These are phyloP conservation scores for Colletotrichum sansevieriae DNA, from an alignment of 2,329 filamentous ascomycete species.

Conservation along the genomic window DNA sequence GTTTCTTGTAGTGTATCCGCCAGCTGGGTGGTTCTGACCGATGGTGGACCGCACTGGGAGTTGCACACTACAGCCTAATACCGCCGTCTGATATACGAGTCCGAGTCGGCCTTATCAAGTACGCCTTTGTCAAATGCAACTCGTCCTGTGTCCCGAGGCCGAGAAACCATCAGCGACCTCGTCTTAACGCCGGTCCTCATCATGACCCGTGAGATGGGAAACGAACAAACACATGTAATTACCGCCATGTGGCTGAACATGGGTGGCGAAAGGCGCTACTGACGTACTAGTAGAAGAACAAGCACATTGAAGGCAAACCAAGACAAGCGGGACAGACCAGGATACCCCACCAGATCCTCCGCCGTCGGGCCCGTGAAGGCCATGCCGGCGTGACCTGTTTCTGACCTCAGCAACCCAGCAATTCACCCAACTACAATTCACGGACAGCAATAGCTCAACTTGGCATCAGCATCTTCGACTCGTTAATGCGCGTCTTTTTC, in stretches of 20 bases:
- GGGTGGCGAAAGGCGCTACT: too few species aligned
- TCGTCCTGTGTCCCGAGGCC: slow-evolving; percentile 5
- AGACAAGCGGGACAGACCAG: background rate
- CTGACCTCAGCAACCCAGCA: slow-evolving; percentile 21
- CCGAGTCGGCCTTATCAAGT: background rate
- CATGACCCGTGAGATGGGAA: background rate
- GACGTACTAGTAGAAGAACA: too few species aligned
- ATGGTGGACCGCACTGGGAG: background rate
- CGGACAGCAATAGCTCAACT: slow-evolving; percentile 6
- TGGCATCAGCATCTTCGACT: slow-evolving; percentile 3
- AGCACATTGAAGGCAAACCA: background rate
- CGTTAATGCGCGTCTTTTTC: too few species aligned
- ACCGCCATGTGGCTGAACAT: too few species aligned
- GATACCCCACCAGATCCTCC: slow-evolving; percentile 33
- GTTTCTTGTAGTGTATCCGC: background rate
- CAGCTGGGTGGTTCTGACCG: background rate
- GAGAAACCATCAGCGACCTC: background rate
- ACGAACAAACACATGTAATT: background rate
- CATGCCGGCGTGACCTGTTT: slow-evolving; percentile 17
- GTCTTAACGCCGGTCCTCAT: background rate
- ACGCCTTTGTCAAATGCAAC: background rate
- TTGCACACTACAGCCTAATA: background rate
- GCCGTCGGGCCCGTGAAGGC: slow-evolving; percentile 17
- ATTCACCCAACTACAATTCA: too few species aligned
- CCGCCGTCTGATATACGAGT: slow-evolving; percentile 16